Evolutionary conservation across 2,329 filamentous ascomycete species (phyloP), one percentile per base, ranked within the genome.

Genomic region (Fusarium citri): DNA sequence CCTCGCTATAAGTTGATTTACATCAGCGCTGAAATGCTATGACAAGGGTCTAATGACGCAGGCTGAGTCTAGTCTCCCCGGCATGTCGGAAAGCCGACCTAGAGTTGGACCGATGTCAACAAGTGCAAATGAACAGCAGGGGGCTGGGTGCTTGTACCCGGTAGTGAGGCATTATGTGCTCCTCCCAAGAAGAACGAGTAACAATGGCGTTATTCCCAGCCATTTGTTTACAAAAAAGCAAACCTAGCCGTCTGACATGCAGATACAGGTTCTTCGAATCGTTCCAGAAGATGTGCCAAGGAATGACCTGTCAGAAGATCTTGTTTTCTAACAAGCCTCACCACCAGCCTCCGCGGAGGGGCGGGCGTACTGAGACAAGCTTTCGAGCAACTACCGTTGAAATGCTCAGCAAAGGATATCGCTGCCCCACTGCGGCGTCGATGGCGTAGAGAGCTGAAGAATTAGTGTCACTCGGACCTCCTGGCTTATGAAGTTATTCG

Each of bases 261-360:
- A 16, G 12, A 43, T 7, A 23, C 2, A 8, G 3, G 3, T 25
- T 15, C 18, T 20, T 37, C 9, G 8, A 6, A n/a, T 6, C 2
- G 4, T 59, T 12, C 2, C 1, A 2, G 16, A n/a, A 11, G 0
- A 7, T 3, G 8, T 8, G 8, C 12, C 0, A 5, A n/a, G 14
- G 1, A 7, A 11, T 2, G 18, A 12, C 10, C 16, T 8, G 12
- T 28, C 26, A 16, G 3, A 10, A 5, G 3, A 1, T 16, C 15
- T 26, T 8, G 16, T 14, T 14, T 1, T 1, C 18, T 5, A 20
- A 6, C 11, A 9, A 1, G 11, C 7, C 18, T n/a, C 7, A n/a
- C 5, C 34, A 8, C 15, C 15, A 15, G 3, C 22, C 3, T 22
- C 15, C 34, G 18, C 6, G 3, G 6, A 37, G 10, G n/a, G 11